These are phyloP conservation scores for Agroathelia rolfsii DNA, from an alignment of 1,284 basidiomycete species.

Conservation along the genomic window DNA sequence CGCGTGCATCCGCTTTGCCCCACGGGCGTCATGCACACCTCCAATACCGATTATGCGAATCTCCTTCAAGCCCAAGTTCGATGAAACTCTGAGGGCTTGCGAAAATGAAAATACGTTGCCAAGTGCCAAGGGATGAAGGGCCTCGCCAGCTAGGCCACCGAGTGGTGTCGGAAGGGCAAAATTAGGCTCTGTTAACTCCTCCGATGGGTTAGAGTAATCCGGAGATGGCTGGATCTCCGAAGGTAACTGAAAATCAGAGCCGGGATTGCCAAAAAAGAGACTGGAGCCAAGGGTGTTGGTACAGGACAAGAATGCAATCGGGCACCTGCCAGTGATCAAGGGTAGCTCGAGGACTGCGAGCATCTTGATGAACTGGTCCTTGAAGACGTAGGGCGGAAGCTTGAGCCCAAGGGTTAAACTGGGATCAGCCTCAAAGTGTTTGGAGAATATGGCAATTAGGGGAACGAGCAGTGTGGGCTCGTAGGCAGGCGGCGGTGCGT, in stretches of 20 bases:
- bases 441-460: slow-evolving; percentile 43
- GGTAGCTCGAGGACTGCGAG: slow-evolving; percentile 29
- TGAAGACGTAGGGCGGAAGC: slow-evolving; percentile 66
- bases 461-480: slow-evolving; percentile 31
- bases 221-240: slow-evolving; percentile 7
- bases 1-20: slow-evolving; percentile 50
- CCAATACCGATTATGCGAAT: slow-evolving; percentile 68
- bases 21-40: slow-evolving; percentile 56
- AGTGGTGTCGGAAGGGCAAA: slow-evolving; percentile 53
- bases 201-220: no score
- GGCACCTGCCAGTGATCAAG: slow-evolving; percentile 18
- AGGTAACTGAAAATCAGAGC: slow-evolving; percentile 10
- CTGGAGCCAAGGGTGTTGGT: slow-evolving; percentile 71
- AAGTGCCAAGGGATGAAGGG: slow-evolving; percentile 63
- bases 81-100: slow-evolving; percentile 34
- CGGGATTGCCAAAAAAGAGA: slow-evolving; percentile 51
- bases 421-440: slow-evolving; percentile 35
- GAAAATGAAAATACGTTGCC: slow-evolving; percentile 63
- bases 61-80: slow-evolving; percentile 29
- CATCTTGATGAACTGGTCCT: slow-evolving; percentile 49
- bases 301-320: slow-evolving; percentile 59
- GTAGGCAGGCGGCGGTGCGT: slow-evolving; percentile 58
- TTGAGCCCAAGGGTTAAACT: slow-evolving; percentile 69
- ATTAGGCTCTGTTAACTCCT: not conserved
- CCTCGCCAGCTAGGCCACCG: slow-evolving; percentile 68